phyloP scores from a whole-genome alignment of 2,329 filamentous ascomycete genomes.

The Penicillium olsonii region DNA sequence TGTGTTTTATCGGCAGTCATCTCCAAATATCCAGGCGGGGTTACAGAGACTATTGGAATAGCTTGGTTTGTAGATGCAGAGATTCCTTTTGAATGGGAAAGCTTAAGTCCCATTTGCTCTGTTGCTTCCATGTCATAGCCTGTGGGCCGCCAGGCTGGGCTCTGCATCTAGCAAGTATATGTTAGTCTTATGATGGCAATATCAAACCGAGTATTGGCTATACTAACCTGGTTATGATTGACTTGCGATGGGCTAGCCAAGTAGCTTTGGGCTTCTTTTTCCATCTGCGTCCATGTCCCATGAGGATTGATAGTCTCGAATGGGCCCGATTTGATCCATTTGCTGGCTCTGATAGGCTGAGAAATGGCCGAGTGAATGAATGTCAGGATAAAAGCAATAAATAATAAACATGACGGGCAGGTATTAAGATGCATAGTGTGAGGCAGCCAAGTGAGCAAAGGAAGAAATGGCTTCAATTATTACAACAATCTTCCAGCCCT shows the following conservation, averaged over 20 bases:
- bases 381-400: conserved; percentile 12
- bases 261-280: background rate
- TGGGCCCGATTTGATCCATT: conserved; percentile 12
- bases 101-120: background rate
- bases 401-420: background rate
- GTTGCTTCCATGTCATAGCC: background rate
- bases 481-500: background rate
- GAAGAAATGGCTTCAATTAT: background rate
- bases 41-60: conserved; percentile 11
- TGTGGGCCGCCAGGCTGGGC: conserved; percentile 2
- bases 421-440: conserved; percentile 3
- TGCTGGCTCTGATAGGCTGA: conserved; percentile 15
- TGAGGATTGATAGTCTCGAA: background rate
- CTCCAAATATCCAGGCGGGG: no score
- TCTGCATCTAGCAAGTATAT: background rate
- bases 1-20: background rate
- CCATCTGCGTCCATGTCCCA: conserved; percentile 8
- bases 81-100: conserved; percentile 4
- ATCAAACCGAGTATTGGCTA: no score
- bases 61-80: background rate
- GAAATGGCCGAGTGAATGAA: conserved; percentile 9
- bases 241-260: conserved; percentile 3
- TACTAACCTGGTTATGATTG: conserved; percentile 9
- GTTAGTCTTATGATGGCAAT: background rate
- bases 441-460: background rate